A percentile compares a stretch with the other conserved stretches of the same genome.
phyloP scores from a whole-genome alignment of 352 stramenopile species.

The Pythium phragmitis region DNA sequence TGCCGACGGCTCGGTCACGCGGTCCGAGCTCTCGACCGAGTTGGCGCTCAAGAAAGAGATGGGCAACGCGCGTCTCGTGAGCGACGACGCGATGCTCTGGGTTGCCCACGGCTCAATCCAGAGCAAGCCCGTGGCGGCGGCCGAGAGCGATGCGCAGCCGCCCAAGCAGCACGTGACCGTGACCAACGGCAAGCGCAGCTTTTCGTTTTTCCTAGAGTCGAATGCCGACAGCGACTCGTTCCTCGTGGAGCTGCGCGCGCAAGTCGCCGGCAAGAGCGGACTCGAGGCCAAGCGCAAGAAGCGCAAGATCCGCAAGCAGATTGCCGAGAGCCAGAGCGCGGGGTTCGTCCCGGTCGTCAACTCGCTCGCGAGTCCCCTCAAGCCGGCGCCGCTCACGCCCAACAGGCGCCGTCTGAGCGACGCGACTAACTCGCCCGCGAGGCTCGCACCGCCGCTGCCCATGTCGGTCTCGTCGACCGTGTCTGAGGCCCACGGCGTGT shows the following conservation, averaged over 20 bases:
- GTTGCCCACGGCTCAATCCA: slow-evolving; percentile 51
- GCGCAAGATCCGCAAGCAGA: slow-evolving; percentile 75
- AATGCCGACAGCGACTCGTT: slow-evolving; percentile 51
- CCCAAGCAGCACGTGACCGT: slow-evolving; percentile 42
- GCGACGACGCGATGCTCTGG: slow-evolving; percentile 70
- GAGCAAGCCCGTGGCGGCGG: slow-evolving; percentile 31
- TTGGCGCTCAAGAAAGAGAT: slow-evolving; percentile 78
- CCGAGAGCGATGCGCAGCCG: not conserved
- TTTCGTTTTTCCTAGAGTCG: slow-evolving; percentile 55
- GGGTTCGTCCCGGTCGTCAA: slow-evolving; percentile 74
- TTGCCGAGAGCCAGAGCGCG: slow-evolving; percentile 44
- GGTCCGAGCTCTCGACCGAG: slow-evolving; percentile 33
- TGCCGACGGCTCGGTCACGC: slow-evolving; percentile 38
- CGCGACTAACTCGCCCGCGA: slow-evolving; percentile 39
- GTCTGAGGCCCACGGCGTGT: slow-evolving; percentile 39
- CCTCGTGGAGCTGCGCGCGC: slow-evolving; percentile 57
- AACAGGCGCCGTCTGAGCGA: slow-evolving; percentile 41
- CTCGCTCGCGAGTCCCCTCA: slow-evolving; percentile 57
- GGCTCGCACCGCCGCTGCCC: slow-evolving; percentile 45
- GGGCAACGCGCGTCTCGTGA: slow-evolving; percentile 76
- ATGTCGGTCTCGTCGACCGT: slow-evolving; percentile 33
- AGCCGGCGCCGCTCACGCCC: slow-evolving; percentile 35
- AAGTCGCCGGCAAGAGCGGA: slow-evolving; percentile 56
- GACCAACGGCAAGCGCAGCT: slow-evolving; percentile 59
- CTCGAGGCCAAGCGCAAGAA: slow-evolving; percentile 68